A percentile compares a stretch with the other conserved stretches of the same genome.
Evolutionary conservation across 768 basidiomycete species (phyloP).

Genomic region (Lentinus tigrinus): DNA sequence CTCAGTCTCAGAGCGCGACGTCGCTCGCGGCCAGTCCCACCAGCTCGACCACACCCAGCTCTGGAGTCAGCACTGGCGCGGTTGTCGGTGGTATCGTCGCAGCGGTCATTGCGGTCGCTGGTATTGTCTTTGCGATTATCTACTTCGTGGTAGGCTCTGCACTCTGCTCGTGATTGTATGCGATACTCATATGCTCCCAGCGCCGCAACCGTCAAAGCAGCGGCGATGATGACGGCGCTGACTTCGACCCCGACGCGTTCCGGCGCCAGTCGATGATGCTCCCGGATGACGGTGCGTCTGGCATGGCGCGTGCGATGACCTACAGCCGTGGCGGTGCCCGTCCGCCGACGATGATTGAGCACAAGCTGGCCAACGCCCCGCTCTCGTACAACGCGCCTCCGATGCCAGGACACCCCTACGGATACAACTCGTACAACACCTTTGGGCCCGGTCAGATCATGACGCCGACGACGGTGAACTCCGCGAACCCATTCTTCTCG

Average conservation of each 20-base stretch:
- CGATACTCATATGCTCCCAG: conserved; percentile 2
- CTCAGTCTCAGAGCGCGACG: neutral
- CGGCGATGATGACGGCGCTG: conserved; percentile 36
- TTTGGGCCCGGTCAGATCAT: conserved; percentile 37
- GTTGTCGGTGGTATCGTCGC: conserved; percentile 37
- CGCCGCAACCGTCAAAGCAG: conserved; percentile 23
- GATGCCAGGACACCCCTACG: conserved; percentile 5
- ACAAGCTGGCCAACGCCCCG: conserved; percentile 29
- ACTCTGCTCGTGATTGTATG: neutral
- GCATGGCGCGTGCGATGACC: conserved; percentile 35
- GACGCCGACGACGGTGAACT: conserved; percentile 24
- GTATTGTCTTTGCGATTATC: conserved; percentile 30
- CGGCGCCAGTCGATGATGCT: conserved; percentile 63
- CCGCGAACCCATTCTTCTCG: conserved; percentile 39
- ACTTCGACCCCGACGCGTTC: conserved; percentile 58
- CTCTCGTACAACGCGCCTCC: conserved; percentile 1
- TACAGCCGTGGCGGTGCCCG: conserved; percentile 36
- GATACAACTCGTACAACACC: conserved; percentile 13
- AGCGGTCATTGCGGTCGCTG: conserved; percentile 32
- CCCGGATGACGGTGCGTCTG: conserved; percentile 40
- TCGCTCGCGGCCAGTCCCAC: conserved; percentile 7
- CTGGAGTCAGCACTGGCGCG: conserved; percentile 23
- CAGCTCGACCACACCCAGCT: neutral
- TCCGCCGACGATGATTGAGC: conserved; percentile 62
- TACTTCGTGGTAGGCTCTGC: conserved; percentile 36